Base-by-base conservation (phyloP, 768 basidiomycete species). In the Panus rudis region DNA sequence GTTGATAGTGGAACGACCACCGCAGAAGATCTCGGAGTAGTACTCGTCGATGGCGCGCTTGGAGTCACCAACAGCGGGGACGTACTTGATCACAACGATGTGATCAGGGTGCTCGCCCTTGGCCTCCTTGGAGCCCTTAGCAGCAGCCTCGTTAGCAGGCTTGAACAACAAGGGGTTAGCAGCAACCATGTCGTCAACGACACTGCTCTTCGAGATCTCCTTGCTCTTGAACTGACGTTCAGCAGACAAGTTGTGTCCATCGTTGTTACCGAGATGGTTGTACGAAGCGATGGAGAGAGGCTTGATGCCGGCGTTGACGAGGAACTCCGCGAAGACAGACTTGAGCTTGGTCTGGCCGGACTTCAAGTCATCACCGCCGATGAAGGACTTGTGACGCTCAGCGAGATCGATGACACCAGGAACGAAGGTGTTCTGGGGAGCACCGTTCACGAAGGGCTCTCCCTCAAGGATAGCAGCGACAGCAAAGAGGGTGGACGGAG, bases 21-120 rank as follows among this genome's bases (percentile, higher is more conserved):
- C 93, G 59, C 93, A 94, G 71, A 93, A 84, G 57, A 98, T 92
- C 74, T 98, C 93, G 10, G 90, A 93, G 66, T 92, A 92, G 68
- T 97, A 98, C 72, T 97, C 93, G 67, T 98, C 96, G 72, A 98
- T 92, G n/a, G 93, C 96, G 44, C 91, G 78, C 79, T 97, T 98
- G 45, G 88, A 90, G 70, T 98, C 96, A 28, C 94, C 93, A 23
- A 94, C 92, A 20, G 92, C 89, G 17, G 91, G 92, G 2, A 97
- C 84, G 53, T 94, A 94, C 73, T 94, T 94, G 78, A 94, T 94
- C 43, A 94, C 92, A 42, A 97, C 84, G 55, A 93, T 76, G 60
- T 99, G 94, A 65, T 97, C 93, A 22, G 94, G 94, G 65, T 97
- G 92, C 67, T 99, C 94, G 56, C 92, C 92, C 66, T 93, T 92